These are phyloP conservation scores for Neophaeococcomyces aloes DNA, from an alignment of 2,329 filamentous ascomycete genomes.

Conservation along the genomic window DNA sequence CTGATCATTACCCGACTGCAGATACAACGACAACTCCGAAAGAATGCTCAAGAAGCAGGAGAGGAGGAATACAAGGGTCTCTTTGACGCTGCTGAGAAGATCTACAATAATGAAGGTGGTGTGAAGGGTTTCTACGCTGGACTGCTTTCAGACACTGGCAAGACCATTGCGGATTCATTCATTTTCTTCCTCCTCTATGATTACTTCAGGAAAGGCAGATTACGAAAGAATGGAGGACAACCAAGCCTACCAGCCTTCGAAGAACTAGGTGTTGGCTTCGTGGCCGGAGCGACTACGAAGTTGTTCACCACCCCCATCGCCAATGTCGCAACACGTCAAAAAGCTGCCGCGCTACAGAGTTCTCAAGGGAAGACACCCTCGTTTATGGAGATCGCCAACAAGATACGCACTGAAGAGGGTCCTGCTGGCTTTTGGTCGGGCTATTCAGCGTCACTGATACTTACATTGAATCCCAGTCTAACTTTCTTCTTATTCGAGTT, in stretches of 20 bases:
- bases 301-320: conserved; percentile 69
- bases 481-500: conserved; percentile 75
- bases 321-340: conserved; percentile 72
- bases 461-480: conserved; percentile 76
- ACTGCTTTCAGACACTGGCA: conserved; percentile 52
- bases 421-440: conserved; percentile 74
- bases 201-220: conserved; percentile 38
- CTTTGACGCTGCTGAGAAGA: conserved; percentile 58
- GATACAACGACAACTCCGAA: conserved; percentile 55
- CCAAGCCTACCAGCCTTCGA: conserved; percentile 51
- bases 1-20: conserved; percentile 74
- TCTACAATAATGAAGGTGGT: conserved; percentile 62
- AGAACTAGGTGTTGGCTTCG: conserved; percentile 62
- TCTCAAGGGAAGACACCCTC: conserved; percentile 16
- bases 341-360: conserved; percentile 49
- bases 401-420: conserved; percentile 60
- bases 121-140: conserved; percentile 59
- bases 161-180: conserved; percentile 64
- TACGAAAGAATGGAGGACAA: conserved; percentile 28
- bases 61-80: conserved; percentile 53
- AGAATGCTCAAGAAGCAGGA: conserved; percentile 22
- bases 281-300: conserved; percentile 65
- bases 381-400: conserved; percentile 48
- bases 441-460: conserved; percentile 66
- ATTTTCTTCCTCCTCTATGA: conserved; percentile 79